These are phyloP conservation scores for Theobroma grandiflorum DNA, from an alignment of 441 rosid species.

Conservation along the genomic window DNA sequence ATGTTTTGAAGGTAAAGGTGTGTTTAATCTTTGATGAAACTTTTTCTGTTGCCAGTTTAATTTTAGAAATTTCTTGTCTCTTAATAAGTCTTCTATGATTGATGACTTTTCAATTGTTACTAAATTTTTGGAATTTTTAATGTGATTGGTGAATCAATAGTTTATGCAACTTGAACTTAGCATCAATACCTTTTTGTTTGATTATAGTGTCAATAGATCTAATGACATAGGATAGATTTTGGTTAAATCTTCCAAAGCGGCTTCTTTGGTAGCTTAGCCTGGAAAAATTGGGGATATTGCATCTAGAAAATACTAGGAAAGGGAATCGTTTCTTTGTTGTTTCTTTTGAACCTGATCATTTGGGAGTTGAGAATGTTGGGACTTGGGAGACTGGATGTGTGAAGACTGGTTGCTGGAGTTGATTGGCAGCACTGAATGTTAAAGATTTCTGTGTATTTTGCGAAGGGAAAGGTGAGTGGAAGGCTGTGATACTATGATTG, in stretches of 20 bases:
- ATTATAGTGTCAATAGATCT: not conserved
- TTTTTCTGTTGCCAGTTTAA: not conserved
- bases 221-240: not conserved
- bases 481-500: not conserved
- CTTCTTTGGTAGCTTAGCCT: not conserved
- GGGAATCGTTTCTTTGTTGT: not conserved
- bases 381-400: not conserved
- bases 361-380: not conserved
- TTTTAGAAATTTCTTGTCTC: not conserved
- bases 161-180: not conserved
- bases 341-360: not conserved
- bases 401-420: not conserved
- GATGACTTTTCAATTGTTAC: not conserved
- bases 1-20: slow-evolving; percentile 57
- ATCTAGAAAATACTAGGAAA: not conserved
- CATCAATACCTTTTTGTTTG: not conserved
- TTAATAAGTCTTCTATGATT: not conserved
- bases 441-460: not conserved
- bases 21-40: slow-evolving; percentile 15
- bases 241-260: not conserved
- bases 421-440: not conserved
- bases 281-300: not conserved
- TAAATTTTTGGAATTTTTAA: not conserved
- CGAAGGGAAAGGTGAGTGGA: not conserved
- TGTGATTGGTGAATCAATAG: not conserved